Percentiles rank a stretch among this genome's conserved stretches.
phyloP scores from a whole-genome alignment of 495 filamentous ascomycete species.

The Endocarpon pusillum region DNA sequence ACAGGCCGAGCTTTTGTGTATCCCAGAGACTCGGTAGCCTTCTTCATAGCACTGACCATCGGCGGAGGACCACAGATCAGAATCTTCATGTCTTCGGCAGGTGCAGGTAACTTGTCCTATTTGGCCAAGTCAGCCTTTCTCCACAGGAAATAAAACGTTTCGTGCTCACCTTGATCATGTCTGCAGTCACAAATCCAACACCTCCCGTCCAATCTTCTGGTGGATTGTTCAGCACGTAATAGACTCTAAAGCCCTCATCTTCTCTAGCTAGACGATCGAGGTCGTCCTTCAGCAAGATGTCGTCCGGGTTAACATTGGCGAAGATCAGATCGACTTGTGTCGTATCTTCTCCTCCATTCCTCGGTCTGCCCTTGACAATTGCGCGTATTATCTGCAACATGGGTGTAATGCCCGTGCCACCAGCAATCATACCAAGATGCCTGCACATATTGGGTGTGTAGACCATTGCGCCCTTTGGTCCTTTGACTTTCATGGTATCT shows the following conservation, averaged over 20 bases:
- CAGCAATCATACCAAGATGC: slow-evolving; percentile 93
- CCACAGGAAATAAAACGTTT: background rate
- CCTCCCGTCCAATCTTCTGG: slow-evolving; percentile 78
- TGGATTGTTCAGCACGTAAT: slow-evolving; percentile 95
- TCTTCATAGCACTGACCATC: slow-evolving; percentile 96
- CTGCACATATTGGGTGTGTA: slow-evolving; percentile 90
- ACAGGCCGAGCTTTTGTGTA: slow-evolving; percentile 83
- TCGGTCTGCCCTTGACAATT: slow-evolving; percentile 62
- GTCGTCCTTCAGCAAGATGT: slow-evolving; percentile 85
- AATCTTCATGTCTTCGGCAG: slow-evolving; percentile 78
- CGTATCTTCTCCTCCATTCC: slow-evolving; percentile 51
- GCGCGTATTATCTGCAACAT: slow-evolving; percentile 93
- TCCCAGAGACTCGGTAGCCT: slow-evolving; percentile 72
- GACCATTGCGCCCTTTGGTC: slow-evolving; percentile 92
- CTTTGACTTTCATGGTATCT: slow-evolving; percentile 71
- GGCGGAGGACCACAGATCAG: slow-evolving; percentile 93
- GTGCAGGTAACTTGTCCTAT: slow-evolving; percentile 64
- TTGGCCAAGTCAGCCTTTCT: slow-evolving; percentile 6
- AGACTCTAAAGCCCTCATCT: slow-evolving; percentile 64
- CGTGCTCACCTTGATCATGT: slow-evolving; percentile 75
- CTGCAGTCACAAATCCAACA: slow-evolving; percentile 81
- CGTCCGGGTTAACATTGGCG: slow-evolving; percentile 83
- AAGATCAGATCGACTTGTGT: slow-evolving; percentile 90
- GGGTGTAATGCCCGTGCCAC: slow-evolving; percentile 93
- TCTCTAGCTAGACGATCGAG: slow-evolving; percentile 59